phyloP scores from a whole-genome alignment of 768 basidiomycete species.

The Mycena albidolilacea region DNA sequence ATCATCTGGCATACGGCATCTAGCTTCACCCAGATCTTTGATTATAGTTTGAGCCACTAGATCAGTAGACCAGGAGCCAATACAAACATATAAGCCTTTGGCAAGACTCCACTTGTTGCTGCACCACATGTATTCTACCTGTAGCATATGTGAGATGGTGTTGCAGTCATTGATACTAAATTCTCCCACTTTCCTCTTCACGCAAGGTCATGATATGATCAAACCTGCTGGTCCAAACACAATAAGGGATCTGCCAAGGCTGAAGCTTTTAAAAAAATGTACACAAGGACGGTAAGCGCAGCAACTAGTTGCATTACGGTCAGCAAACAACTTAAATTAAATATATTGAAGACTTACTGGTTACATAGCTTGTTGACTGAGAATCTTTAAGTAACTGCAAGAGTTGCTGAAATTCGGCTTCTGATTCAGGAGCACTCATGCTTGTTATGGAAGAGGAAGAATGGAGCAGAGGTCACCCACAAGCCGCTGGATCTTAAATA shows the following conservation, averaged over 20 bases:
- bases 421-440: neutral
- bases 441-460: neutral
- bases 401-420: neutral
- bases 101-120: constrained; percentile 6
- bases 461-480: too few species aligned
- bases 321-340: neutral
- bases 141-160: neutral
- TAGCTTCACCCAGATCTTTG: neutral
- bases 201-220: neutral
- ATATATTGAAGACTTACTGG: neutral
- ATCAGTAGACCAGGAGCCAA: neutral
- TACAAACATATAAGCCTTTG: neutral
- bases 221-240: neutral
- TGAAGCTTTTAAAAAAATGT: neutral
- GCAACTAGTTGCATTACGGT: neutral
- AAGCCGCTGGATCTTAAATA: too few species aligned
- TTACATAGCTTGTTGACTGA: constrained; percentile 2
- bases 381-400: neutral
- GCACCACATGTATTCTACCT: constrained; percentile 1
- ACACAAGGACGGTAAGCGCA: neutral
- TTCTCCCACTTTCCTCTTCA: neutral
- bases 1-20: neutral
- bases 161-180: neutral
- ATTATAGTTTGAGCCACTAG: neutral
- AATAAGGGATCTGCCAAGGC: too few species aligned